Evolutionary conservation across 2,329 filamentous ascomycete genomes (phyloP), one percentile per base, ranked within the genome.

Genomic region (Phialocephala sp.): DNA sequence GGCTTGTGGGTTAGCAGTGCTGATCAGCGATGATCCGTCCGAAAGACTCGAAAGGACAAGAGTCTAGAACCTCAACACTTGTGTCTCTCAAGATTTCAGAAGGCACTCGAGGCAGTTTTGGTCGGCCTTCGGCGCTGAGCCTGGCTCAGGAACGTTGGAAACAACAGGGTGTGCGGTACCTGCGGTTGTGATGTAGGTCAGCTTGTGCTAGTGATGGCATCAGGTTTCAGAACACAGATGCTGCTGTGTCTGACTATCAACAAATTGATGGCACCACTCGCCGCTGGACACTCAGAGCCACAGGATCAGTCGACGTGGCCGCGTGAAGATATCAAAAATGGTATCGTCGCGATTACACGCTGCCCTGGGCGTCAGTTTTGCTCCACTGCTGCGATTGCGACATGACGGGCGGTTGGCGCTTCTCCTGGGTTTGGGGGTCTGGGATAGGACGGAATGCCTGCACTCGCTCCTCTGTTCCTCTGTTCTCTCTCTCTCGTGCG

Each of bases 1-100:
- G 59, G 14, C 52, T 3, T 47, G 60, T 65, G 59, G 56, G 54
- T 27, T 61, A 59, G 62, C 43, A 20, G 27, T 60, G 69, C 20
- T 67, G 64, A 68, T 66, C 66, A 68, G 65, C 66, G 68, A 63
- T 67, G 67, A 68, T 68, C 63, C 55, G 64, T 60, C 59, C 8
- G 36, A 35, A 37, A 15, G 35, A 41, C 55, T 59, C 60, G 32
- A 45, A 64, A 47, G 37, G 56, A 36, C 58, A 39, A 55, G 60
- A 52, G 35, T 52, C 60, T 39, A 58, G 55, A 47, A 27, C 50
- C 52, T 62, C 41, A 14, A 41, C 37, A 47, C 20, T 56, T 36
- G 27, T 50, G n/a, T 50, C 45, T 14, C 18, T n/a, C n/a, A 39
- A 39, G 37, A 50, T 41, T 56, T 43, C 35, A 45, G 20, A 24